Base-by-base conservation (phyloP, 2,329 filamentous ascomycete species). In the Aspergillus latus region DNA sequence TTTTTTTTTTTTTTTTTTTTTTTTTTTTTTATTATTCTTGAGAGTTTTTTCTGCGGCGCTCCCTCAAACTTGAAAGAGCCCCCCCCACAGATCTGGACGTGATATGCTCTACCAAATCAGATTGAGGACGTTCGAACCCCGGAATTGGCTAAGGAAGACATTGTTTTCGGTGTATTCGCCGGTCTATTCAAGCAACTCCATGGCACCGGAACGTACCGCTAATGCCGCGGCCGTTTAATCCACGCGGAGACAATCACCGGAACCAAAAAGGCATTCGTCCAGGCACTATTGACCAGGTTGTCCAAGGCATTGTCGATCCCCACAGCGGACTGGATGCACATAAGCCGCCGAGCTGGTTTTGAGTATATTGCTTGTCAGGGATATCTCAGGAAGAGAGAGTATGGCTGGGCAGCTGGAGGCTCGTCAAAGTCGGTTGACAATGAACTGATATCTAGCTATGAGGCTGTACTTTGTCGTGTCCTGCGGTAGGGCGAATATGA, bases 41-140 rank as follows among this genome's bases (percentile, higher is more conserved):
- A n/a, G n/a, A n/a, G n/a, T n/a, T 1, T 65, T 82, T 8, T 66
- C 79, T 7, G 80, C 80, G 42, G 42, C 26, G 42, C 11, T 2
- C n/a, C n/a, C n/a, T n/a, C n/a, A n/a, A n/a, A n/a, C n/a, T n/a
- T n/a, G n/a, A n/a, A n/a, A n/a, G n/a, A n/a, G n/a, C n/a, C n/a
- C n/a, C n/a, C n/a, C n/a, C n/a, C n/a, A n/a, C n/a, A n/a, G n/a
- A n/a, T n/a, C n/a, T n/a, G n/a, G n/a, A n/a, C n/a, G n/a, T n/a
- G n/a, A n/a, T n/a, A n/a, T n/a, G n/a, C n/a, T n/a, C n/a, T n/a
- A n/a, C n/a, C n/a, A n/a, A n/a, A n/a, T n/a, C n/a, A n/a, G n/a
- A n/a, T n/a, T n/a, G n/a, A n/a, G n/a, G n/a, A n/a, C n/a, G n/a
- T n/a, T n/a, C n/a, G n/a, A n/a, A n/a, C n/a, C n/a, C n/a, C n/a